These are phyloP conservation scores for Pseudoturritis turrita DNA, from an alignment of 345 rosid species.

Conservation along the genomic window DNA sequence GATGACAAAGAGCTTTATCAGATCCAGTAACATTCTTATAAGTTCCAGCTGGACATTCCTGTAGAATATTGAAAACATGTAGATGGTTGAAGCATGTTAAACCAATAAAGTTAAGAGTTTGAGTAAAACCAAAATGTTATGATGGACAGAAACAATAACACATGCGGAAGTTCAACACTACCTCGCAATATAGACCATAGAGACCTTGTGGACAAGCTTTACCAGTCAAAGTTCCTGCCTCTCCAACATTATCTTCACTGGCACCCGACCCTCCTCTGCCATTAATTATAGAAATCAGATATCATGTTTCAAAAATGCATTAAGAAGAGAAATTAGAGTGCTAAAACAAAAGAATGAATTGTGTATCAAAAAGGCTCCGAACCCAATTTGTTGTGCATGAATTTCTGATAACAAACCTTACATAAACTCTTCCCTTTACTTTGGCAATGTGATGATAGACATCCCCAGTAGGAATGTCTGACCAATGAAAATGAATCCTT, in stretches of 20 bases:
- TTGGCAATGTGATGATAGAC: slow-evolving; percentile 70
- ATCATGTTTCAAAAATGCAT: not conserved
- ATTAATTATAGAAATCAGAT: not conserved
- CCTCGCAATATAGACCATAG: slow-evolving; percentile 85
- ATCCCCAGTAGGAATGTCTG: slow-evolving; percentile 71
- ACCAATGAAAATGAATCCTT: slow-evolving; percentile 90
- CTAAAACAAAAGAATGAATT: not conserved
- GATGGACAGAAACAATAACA: not conserved
- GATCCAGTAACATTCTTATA: slow-evolving; percentile 83
- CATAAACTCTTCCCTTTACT: slow-evolving; percentile 68
- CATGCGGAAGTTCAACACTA: slow-evolving; percentile 19
- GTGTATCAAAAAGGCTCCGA: not conserved
- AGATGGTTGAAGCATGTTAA: slow-evolving; percentile 1
- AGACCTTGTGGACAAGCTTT: slow-evolving; percentile 87
- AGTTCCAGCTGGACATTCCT: slow-evolving; percentile 97
- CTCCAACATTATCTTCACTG: slow-evolving; percentile 63
- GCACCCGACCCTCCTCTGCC: slow-evolving; percentile 78
- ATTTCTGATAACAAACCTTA: slow-evolving; percentile 46
- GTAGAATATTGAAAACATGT: slow-evolving; percentile 18
- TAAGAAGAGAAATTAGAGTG: not conserved
- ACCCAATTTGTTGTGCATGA: not conserved
- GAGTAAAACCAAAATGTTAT: not conserved
- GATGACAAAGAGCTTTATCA: slow-evolving; percentile 54
- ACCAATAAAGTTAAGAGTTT: not conserved
- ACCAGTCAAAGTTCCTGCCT: slow-evolving; percentile 76